Percentiles rank a stretch among this genome's conserved stretches.
Conservation (phyloP, 225 moss, liverwort and hornwort genomes). For the Marchantia paleacea region DNA sequence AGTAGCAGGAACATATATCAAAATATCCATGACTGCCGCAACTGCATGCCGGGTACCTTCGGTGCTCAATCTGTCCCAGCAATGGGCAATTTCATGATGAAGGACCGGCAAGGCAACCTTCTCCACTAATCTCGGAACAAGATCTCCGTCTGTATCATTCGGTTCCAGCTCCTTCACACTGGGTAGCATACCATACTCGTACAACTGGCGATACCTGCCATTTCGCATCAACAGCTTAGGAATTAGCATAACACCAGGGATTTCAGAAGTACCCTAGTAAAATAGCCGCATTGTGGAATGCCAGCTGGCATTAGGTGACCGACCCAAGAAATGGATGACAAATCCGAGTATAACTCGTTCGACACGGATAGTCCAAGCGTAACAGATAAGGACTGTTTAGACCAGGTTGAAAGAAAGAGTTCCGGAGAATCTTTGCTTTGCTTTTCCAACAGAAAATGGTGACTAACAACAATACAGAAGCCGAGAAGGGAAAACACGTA, state of each 20-base stretch:
- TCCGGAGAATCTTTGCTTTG: too few relatives aligned
- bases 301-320: too few relatives aligned
- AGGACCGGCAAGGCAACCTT: conserved; percentile 92
- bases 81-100: conserved; percentile 89
- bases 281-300: neutral
- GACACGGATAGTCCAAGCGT: too few relatives aligned
- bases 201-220: conserved; percentile 65
- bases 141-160: conserved; percentile 65
- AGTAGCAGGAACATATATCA: conserved; percentile 80
- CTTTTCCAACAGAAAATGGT: neutral
- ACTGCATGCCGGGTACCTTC: conserved; percentile 75
- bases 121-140: conserved; percentile 89
- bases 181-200: conserved; percentile 64
- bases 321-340: too few relatives aligned
- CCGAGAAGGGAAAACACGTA: too few relatives aligned
- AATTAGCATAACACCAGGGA: neutral
- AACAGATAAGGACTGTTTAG: too few relatives aligned
- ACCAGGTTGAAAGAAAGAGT: too few relatives aligned
- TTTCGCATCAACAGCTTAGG: neutral
- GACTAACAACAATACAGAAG: neutral
- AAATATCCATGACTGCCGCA: conserved; percentile 72
- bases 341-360: too few relatives aligned
- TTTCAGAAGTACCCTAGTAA: neutral
- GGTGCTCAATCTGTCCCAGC: conserved; percentile 90
- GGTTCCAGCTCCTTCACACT: conserved; percentile 54